phyloP scores from a whole-genome alignment of 331 rosid genomes.

The Spiraea crenata region DNA sequence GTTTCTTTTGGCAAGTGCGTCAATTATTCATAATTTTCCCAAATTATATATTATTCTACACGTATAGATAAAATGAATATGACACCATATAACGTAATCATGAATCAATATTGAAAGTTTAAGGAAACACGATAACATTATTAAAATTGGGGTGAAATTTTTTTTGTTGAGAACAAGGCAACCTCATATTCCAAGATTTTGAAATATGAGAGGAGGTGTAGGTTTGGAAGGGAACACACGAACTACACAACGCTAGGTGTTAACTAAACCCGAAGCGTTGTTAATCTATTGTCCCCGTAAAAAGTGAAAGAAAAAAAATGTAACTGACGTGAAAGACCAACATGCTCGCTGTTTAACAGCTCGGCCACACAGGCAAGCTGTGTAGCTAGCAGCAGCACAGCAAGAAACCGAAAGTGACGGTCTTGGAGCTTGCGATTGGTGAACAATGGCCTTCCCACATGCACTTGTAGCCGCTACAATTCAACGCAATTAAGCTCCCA shows the following conservation, averaged over 20 bases:
- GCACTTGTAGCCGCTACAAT: conserved; percentile 39
- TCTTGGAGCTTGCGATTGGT: conserved; percentile 1
- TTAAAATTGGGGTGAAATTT: too few species aligned
- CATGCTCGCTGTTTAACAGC: neutral
- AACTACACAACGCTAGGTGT: neutral
- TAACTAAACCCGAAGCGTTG: neutral
- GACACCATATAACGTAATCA: too few species aligned
- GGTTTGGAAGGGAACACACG: neutral
- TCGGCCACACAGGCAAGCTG: too few species aligned
- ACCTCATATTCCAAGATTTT: neutral
- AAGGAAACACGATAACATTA: too few species aligned
- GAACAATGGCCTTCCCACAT: conserved; percentile 34
- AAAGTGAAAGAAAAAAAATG: neutral
- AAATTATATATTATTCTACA: too few species aligned
- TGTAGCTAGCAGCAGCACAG: too few species aligned
- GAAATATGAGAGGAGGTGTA: neutral
- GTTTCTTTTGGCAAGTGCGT: too few species aligned
- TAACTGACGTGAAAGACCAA: conserved; percentile 2
- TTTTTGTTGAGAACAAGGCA: neutral
- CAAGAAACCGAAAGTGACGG: conserved; percentile 38
- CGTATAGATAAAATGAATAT: too few species aligned
- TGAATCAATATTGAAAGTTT: too few species aligned
- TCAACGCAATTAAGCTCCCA: conserved; percentile 20
- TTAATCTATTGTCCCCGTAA: neutral
- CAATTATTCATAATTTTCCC: too few species aligned